These are phyloP conservation scores for Nicotiana benthamiana DNA, from an alignment of 257 asterid genomes.

Conservation along the genomic window DNA sequence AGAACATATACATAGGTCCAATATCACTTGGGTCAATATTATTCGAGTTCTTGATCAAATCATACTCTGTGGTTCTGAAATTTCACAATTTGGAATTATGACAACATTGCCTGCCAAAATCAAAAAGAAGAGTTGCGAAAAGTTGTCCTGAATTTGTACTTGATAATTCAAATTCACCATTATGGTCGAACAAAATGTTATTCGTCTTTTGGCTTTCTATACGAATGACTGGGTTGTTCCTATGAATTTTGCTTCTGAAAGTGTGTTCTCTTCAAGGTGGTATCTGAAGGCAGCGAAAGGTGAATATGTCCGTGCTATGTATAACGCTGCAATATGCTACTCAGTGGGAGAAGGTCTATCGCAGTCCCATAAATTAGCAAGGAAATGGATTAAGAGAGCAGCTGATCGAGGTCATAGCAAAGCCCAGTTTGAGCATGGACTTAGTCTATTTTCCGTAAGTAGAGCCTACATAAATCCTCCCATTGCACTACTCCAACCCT, in stretches of 20 bases:
- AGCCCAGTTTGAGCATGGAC: slow-evolving; percentile 87
- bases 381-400: slow-evolving; percentile 94
- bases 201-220: not conserved
- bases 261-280: slow-evolving; percentile 36
- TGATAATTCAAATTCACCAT: not conserved
- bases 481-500: not conserved
- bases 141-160: not conserved
- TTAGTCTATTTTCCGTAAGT: slow-evolving; percentile 74
- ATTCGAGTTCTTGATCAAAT: not conserved
- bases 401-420: slow-evolving; percentile 91
- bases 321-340: slow-evolving; percentile 73
- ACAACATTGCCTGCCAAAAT: not conserved
- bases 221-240: not conserved
- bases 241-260: not conserved
- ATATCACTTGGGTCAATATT: not conserved
- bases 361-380: slow-evolving; percentile 55
- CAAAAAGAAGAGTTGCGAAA: not conserved
- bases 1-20: not conserved
- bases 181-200: not conserved
- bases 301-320: slow-evolving; percentile 93
- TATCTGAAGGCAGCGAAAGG: slow-evolving; percentile 85
- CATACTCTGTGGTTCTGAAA: not conserved
- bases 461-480: not conserved
- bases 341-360: slow-evolving; percentile 67
- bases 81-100: not conserved